These are phyloP conservation scores for Erigeron canadensis DNA, from an alignment of 129 eudicot genomes.

Conservation along the genomic window DNA sequence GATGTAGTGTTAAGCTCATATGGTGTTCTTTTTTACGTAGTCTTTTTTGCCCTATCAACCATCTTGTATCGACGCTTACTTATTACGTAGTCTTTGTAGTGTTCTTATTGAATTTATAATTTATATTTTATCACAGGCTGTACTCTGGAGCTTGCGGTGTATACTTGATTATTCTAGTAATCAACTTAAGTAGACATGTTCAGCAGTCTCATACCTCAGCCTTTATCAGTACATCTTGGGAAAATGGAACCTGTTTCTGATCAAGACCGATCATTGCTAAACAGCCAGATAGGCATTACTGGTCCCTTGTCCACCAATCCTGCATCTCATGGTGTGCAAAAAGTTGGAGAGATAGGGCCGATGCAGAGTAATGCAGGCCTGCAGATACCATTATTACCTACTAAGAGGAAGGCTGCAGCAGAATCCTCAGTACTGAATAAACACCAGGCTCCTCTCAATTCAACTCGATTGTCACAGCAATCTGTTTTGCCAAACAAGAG, in stretches of 20 bases:
- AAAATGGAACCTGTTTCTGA: constrained; percentile 40
- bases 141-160: constrained; percentile 18
- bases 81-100: neutral
- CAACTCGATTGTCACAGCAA: constrained; percentile 28
- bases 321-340: constrained; percentile 27
- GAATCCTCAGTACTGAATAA: constrained; percentile 46
- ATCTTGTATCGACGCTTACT: neutral
- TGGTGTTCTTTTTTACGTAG: constrained; percentile 1
- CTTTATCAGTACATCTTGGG: constrained; percentile 32
- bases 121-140: constrained; percentile 8
- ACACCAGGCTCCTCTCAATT: constrained; percentile 30
- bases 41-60: neutral
- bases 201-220: constrained; percentile 46
- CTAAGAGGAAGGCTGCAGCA: constrained; percentile 56
- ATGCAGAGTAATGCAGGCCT: neutral
- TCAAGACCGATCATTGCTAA: constrained; percentile 37
- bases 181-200: constrained; percentile 43
- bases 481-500: constrained; percentile 40
- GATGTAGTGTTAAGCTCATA: neutral
- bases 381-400: constrained; percentile 32
- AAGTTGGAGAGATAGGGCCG: constrained; percentile 22
- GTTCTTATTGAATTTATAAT: constrained; percentile 4
- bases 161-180: constrained; percentile 10
- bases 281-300: constrained; percentile 29
- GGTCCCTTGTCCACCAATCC: constrained; percentile 34